These are phyloP conservation scores for Dothideomycetes sp. DNA, from an alignment of 2,329 filamentous ascomycete species.

Conservation along the genomic window DNA sequence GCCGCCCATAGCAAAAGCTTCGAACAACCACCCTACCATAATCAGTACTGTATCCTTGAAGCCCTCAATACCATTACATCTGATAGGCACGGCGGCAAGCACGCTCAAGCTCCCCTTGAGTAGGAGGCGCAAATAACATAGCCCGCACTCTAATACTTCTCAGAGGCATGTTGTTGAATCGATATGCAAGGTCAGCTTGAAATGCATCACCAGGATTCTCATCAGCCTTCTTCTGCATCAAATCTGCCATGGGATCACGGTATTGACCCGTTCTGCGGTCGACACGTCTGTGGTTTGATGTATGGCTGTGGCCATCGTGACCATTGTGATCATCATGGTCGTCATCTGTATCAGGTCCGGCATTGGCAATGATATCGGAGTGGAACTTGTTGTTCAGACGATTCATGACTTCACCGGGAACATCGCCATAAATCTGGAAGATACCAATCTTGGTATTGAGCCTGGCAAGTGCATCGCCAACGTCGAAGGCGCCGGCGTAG, in stretches of 20 bases:
- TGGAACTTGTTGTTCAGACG: slow-evolving; percentile 1
- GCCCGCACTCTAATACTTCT: neutral
- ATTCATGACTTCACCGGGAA: slow-evolving; percentile 2
- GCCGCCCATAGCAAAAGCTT: too few species aligned
- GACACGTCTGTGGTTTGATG: neutral
- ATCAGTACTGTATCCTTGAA: too few species aligned
- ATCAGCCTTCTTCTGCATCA: neutral
- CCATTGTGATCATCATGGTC: neutral
- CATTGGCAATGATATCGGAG: neutral
- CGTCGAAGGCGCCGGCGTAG: neutral
- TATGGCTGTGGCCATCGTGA: neutral
- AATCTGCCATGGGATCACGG: neutral
- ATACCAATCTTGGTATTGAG: neutral
- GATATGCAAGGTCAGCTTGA: neutral
- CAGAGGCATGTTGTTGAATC: neutral
- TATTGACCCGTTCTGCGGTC: neutral
- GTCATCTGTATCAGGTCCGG: neutral
- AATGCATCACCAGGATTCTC: neutral
- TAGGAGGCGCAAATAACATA: neutral
- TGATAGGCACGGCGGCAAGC: too few species aligned
- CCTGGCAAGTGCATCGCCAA: neutral
- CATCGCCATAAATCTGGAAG: slow-evolving; percentile 2
- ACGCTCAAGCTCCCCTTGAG: neutral
- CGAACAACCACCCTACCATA: too few species aligned
- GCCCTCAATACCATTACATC: too few species aligned